Evolutionary conservation across 2,329 filamentous ascomycete species (phyloP).

Genomic region (Escovopsis weberi): DNA sequence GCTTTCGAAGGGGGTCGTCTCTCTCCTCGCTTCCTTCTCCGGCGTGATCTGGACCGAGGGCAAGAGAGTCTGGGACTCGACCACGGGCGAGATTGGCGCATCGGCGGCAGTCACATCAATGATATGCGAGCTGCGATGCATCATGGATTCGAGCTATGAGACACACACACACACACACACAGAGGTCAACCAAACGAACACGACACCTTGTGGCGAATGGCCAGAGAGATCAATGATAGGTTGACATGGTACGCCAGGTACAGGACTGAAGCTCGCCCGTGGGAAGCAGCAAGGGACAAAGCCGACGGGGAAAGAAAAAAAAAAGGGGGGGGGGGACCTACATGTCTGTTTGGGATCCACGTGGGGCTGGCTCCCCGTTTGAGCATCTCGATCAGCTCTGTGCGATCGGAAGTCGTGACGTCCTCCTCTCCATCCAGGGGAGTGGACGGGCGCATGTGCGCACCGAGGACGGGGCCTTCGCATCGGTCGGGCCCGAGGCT

Average conservation of each 20-base stretch:
- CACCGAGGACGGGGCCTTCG: slow-evolving; percentile 39
- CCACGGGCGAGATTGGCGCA: slow-evolving; percentile 15
- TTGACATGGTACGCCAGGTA: too few species aligned
- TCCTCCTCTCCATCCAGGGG: slow-evolving; percentile 12
- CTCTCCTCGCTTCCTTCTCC: slow-evolving; percentile 18
- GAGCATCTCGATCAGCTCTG: slow-evolving; percentile 68
- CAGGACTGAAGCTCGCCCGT: too few species aligned
- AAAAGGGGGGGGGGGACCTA: slow-evolving; percentile 18
- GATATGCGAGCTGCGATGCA: slow-evolving; percentile 11
- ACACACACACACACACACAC: too few species aligned
- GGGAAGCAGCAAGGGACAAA: too few species aligned
- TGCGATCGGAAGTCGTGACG: slow-evolving; percentile 41
- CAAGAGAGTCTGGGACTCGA: slow-evolving; percentile 26
- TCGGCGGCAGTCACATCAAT: slow-evolving; percentile 4
- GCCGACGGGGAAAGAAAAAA: background rate
- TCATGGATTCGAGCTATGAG: slow-evolving; percentile 24
- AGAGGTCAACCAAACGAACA: too few species aligned
- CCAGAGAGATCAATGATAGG: too few species aligned
- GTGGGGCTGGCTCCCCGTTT: slow-evolving; percentile 66
- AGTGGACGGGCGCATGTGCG: slow-evolving; percentile 15
- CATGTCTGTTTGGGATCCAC: slow-evolving; percentile 55
- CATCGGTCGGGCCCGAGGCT: slow-evolving; percentile 47
- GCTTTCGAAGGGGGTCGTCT: slow-evolving; percentile 11
- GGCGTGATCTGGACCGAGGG: slow-evolving; percentile 34
- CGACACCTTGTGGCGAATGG: too few species aligned